These are phyloP conservation scores for Nicotiana attenuata DNA, from an alignment of 257 asterid genomes.

Conservation along the genomic window DNA sequence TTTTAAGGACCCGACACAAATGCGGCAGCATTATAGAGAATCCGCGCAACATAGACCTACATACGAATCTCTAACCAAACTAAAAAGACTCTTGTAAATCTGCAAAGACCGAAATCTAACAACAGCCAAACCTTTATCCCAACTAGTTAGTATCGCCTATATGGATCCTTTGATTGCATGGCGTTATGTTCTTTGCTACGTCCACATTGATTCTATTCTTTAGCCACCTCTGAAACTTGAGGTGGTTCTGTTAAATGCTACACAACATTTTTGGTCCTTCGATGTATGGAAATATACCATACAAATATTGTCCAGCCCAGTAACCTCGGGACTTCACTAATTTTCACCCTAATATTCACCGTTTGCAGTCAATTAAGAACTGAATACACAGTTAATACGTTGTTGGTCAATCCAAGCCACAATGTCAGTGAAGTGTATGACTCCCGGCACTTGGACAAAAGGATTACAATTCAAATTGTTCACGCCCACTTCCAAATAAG, in stretches of 20 bases:
- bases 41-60: too few species aligned
- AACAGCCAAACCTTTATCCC: neutral
- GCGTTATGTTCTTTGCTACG: neutral
- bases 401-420: neutral
- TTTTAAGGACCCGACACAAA: too few species aligned
- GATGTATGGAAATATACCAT: neutral
- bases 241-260: neutral
- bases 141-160: neutral
- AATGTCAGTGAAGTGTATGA: neutral
- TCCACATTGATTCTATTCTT: neutral
- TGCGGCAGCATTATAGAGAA: too few species aligned
- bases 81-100: neutral
- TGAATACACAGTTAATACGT: neutral
- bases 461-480: neutral
- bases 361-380: neutral
- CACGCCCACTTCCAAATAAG: neutral
- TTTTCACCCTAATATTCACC: neutral
- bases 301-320: neutral
- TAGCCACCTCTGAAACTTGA: neutral
- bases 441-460: neutral
- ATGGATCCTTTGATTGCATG: neutral
- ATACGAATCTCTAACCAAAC: neutral
- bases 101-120: neutral
- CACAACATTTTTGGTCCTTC: neutral
- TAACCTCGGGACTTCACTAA: neutral